Base-by-base conservation (phyloP, 805 yeast species). In the Candida railenensis region DNA sequence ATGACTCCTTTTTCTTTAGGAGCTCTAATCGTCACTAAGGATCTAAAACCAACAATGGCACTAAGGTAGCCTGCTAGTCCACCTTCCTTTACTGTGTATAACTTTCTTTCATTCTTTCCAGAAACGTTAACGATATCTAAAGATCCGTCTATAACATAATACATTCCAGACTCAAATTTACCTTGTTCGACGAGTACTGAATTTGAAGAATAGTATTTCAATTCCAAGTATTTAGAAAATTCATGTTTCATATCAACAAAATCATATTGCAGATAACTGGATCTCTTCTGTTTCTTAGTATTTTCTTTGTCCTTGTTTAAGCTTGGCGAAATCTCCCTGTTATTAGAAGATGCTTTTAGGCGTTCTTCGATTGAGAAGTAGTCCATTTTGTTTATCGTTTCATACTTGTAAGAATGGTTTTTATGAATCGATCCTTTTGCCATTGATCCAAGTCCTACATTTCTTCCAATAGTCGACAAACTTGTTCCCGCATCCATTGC, bases 1-100 rank as follows among this genome's bases (percentile, higher is more conserved):
- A 68, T 58, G 3, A 83, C 84, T 47, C 87, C 86, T 1, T 76
- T 74, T 41, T 80, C 82, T 0, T 79, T 66, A 2, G 78, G 73
- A 0, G 96, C 87, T 36, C 66, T 74, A 4, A 91, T 78, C 18
- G 82, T 79, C 2, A 85, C 90, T 55, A 89, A 80, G 0, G 97
- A 88, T 48, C 83, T 80, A 51, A 85, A 81, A 0, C 96, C 94
- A 8, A 90, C 77, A 14, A 91, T 63, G 0, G 95, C 78, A 3
- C 96, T 89, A 40, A 92, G 62, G 58, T 88, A 92, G 0, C 98
- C 98, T 0, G 92, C 95, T 14, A 92, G 63, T 3, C 94, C 94
- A 4, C 97, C 97, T 1, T 84, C 73, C 14, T 75, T 67, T 1
- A 89, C 82, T 0, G 82, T 76, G 53, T 83, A 84, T 1, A 88